Base-by-base conservation (phyloP, 1,139 yeast genomes). In the Casaregolazyma lundiana region DNA sequence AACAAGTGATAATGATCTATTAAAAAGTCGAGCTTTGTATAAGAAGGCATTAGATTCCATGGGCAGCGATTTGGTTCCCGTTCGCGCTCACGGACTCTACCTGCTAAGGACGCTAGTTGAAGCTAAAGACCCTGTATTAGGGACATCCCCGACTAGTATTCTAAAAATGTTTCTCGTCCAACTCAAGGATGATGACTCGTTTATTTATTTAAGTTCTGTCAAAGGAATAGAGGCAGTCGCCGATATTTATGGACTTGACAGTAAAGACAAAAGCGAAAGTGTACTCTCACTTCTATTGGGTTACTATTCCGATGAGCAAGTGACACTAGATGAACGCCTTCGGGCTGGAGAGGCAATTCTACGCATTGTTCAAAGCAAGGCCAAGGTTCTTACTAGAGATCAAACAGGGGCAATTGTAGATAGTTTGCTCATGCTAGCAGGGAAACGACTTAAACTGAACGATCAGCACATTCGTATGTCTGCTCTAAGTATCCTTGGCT, bases 41-140 rank as follows among this genome's bases (percentile, higher is more conserved):
- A 44, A 46, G 15, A 68, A 78, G 35, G 96, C 96, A 0, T 67
- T 87, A 35, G 71, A 76, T 0, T 77, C 81, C 48, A 66, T 92
- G 43, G 81, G 80, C 50, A 96, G 90, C 62, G 86, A 92, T 0
- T 67, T 84, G 47, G 82, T 86, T 1, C 96, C 97, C 0, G 78
- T 89, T 2, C 71, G 90, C 47, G 97, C 95, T 0, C 92, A 86
- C 63, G 98, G 97, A 0, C 67, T 92, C 16, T 78, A 77, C 53
- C 65, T 84, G 21, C 64, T 90, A 15, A 71, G 89, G 35, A 73
- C 76, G 45, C 68, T 90, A 41, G 73, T 85, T 2, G 72, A 71
- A 30, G 62, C 66, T 15, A 70, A 69, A 36, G 76, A 85, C 35
- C 64, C 70, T 0, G 77, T 77, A 0, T 64, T 89, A 4, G 64